Evolutionary conservation across 2,329 filamentous ascomycete genomes (phyloP).

Genomic region (Lecanicillium sp.): DNA sequence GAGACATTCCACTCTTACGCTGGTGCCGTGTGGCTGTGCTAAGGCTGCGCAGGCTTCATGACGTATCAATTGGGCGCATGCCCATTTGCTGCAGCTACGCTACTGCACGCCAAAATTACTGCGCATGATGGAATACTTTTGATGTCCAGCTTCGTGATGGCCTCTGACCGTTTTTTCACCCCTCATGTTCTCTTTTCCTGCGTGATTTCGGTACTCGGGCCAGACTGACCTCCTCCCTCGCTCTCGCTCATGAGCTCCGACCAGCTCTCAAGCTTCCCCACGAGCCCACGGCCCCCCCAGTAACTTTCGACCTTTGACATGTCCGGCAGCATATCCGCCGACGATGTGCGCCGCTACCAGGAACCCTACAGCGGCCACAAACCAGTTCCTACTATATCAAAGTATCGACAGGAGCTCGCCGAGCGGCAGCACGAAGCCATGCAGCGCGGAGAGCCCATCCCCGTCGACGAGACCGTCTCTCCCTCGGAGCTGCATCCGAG

Average conservation of each 20-base stretch:
- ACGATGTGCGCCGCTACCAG: slow-evolving; percentile 32
- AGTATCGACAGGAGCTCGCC: slow-evolving; percentile 40
- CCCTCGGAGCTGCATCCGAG: slow-evolving; percentile 22
- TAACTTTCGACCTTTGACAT: slow-evolving; percentile 20
- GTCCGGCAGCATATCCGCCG: slow-evolving; percentile 31
- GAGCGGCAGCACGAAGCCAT: slow-evolving; percentile 37
- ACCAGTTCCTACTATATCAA: slow-evolving; percentile 44
- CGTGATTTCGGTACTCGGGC: background rate
- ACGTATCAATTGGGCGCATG: slow-evolving; percentile 7
- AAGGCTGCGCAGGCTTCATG: slow-evolving; percentile 9
- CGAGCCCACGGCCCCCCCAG: slow-evolving; percentile 2
- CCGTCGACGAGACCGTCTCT: slow-evolving; percentile 24
- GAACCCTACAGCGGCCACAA: slow-evolving; percentile 37
- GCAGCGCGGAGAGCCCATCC: slow-evolving; percentile 23
- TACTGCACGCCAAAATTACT: background rate
- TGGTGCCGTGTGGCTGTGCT: slow-evolving; percentile 11
- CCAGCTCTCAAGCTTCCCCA: slow-evolving; percentile 9
- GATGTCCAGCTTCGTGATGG: background rate
- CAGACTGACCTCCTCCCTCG: background rate
- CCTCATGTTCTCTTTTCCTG: background rate
- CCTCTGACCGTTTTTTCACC: background rate
- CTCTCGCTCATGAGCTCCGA: slow-evolving; percentile 9
- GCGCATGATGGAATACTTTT: background rate
- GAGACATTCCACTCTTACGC: background rate
- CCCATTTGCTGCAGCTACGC: background rate